Conservation (phyloP, 2,329 filamentous ascomycete genomes). For the Orbilia javanica region DNA sequence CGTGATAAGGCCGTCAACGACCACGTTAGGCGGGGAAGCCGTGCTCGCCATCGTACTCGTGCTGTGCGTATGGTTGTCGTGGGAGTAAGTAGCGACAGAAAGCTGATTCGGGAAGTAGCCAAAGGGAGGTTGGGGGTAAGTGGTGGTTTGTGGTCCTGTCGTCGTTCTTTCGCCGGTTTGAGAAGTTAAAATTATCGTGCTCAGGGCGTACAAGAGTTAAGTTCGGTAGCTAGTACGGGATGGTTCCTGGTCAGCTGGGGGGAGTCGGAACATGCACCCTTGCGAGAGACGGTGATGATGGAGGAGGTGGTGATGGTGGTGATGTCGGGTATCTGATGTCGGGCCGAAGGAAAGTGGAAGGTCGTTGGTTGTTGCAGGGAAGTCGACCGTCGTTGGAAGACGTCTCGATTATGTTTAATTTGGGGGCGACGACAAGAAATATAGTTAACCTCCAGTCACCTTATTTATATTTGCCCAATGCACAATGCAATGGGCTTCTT, state of each 20-base stretch:
- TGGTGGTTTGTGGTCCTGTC: background rate
- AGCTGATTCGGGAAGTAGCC: conserved; percentile 34
- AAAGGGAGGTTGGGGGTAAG: conserved; percentile 30
- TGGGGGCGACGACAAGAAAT: too few relatives aligned
- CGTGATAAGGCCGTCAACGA: conserved; percentile 16
- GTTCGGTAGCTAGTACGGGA: background rate
- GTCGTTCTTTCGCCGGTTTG: conserved; percentile 19
- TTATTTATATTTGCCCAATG: too few relatives aligned
- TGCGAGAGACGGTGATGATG: background rate
- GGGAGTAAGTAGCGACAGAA: background rate
- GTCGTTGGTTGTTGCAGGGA: background rate
- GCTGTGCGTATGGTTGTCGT: background rate
- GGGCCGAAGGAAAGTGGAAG: conserved; percentile 2
- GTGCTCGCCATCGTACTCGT: conserved; percentile 20
- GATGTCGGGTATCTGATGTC: background rate
- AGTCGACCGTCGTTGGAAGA: background rate
- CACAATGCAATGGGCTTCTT: too few relatives aligned
- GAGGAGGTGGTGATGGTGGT: too few relatives aligned
- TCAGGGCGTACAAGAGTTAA: conserved; percentile 10
- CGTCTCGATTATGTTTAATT: background rate
- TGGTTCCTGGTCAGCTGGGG: background rate
- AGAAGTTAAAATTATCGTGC: conserved; percentile 25
- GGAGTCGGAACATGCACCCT: background rate
- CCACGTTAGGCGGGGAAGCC: conserved; percentile 8
- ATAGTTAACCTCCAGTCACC: too few relatives aligned